Evolutionary conservation across 2,329 filamentous ascomycete species (phyloP), one percentile per base, ranked within the genome.

Genomic region (Alternaria atra): DNA sequence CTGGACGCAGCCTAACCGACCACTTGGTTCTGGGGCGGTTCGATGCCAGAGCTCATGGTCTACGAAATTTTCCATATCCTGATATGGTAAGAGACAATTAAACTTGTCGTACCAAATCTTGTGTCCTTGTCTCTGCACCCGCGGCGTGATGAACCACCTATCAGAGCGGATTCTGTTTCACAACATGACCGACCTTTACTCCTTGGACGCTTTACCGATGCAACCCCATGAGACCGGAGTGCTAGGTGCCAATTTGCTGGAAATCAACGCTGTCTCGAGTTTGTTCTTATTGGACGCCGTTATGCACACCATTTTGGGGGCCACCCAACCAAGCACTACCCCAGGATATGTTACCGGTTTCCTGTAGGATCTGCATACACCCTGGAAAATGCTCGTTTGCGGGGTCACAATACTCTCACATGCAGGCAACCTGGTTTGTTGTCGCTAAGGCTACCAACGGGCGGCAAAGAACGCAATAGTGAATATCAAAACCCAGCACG

Each of bases 321-420:
- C 54, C 54, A 47, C 30, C 47, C 53, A 64, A 37, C 63, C 68
- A 61, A 68, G 69, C 64, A 51, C 56, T 67, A 72, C 73, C 65
- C 71, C 65, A 67, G 71, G 61, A 63, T 67, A 51, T 42, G 12
- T 58, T 60, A 58, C 63, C 56, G 34, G 35, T 57, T 57, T 50
- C 43, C 55, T 55, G 53, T 53, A 60, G 50, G 60, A 64, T 62
- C 54, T 34, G 34, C 44, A 51, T 51, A 51, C 55, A 56, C 51
- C 46, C 47, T 54, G 55, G 34, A 35, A 47, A 70, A 65, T 57
- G 67, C 58, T 68, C 66, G 62, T 69, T 70, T 73, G 73, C 62
- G 66, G 69, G 66, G 66, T 60, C 60, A 51, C 52, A 60, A 61
- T 39, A 53, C 47, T 56, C 46, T 55, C 60, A 51, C 48, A 65